Conservation (phyloP, 768 basidiomycete genomes). For the Trametes elegans region DNA sequence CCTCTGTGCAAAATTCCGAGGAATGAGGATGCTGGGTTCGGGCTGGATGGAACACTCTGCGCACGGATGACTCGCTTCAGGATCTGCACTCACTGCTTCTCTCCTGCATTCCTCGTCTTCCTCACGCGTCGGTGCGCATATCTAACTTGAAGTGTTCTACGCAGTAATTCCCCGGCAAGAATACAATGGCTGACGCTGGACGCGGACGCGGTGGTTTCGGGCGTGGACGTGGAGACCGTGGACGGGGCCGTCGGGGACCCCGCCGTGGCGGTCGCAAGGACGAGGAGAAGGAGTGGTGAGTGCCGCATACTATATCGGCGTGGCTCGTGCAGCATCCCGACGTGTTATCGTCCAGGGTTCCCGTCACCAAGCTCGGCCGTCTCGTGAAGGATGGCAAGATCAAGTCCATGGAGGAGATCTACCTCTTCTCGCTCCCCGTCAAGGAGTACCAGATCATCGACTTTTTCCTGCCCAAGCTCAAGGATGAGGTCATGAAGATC, state of each 20-base stretch:
- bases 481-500: slow-evolving; percentile 99
- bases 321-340: slow-evolving; percentile 4
- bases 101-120: slow-evolving; percentile 19
- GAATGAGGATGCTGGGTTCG: neutral
- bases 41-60: slow-evolving; percentile 16
- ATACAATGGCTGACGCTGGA: slow-evolving; percentile 73
- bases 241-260: slow-evolving; percentile 70
- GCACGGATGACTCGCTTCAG: slow-evolving; percentile 20
- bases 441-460: slow-evolving; percentile 99
- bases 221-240: slow-evolving; percentile 81
- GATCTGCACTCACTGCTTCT: too few relatives aligned
- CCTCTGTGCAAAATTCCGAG: neutral
- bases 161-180: slow-evolving; percentile 25
- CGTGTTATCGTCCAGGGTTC: slow-evolving; percentile 56
- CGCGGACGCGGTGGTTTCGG: slow-evolving; percentile 83
- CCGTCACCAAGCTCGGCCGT: slow-evolving; percentile 99
- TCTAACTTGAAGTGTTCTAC: too few relatives aligned
- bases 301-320: slow-evolving; percentile 7
- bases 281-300: slow-evolving; percentile 99
- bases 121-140: slow-evolving; percentile 13
- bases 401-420: slow-evolving; percentile 99
- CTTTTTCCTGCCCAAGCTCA: slow-evolving; percentile 97
- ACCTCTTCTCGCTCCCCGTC: slow-evolving; percentile 99
- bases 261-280: slow-evolving; percentile 98
- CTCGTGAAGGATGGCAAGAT: slow-evolving; percentile 99